Evolutionary conservation across 2,329 filamentous ascomycete genomes (phyloP).

Genomic region (Clonostachys chloroleuca): DNA sequence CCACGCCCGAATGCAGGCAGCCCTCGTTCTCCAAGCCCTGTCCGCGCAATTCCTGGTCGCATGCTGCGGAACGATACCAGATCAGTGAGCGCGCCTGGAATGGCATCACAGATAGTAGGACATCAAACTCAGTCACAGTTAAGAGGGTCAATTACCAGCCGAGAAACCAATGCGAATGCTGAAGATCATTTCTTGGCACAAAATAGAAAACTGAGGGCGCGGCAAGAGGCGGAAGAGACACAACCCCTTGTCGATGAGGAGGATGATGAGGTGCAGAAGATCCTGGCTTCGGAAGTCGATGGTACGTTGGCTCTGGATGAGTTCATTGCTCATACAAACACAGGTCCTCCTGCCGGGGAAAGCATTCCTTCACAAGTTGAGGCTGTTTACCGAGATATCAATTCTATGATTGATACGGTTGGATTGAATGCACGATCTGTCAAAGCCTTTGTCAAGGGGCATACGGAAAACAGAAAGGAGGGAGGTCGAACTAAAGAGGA

Average conservation of each 20-base stretch:
- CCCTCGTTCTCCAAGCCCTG: slow-evolving; percentile 69
- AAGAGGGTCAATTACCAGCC: slow-evolving; percentile 31
- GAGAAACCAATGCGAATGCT: slow-evolving; percentile 20
- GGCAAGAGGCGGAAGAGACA: slow-evolving; percentile 51
- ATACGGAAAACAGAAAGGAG: slow-evolving; percentile 50
- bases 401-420: slow-evolving; percentile 90
- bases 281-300: slow-evolving; percentile 56
- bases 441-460: slow-evolving; percentile 61
- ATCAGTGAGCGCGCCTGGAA: slow-evolving; percentile 57
- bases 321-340: slow-evolving; percentile 61
- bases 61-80: slow-evolving; percentile 44
- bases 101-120: slow-evolving; percentile 49
- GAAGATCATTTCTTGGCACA: slow-evolving; percentile 44
- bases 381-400: slow-evolving; percentile 73
- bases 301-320: slow-evolving; percentile 60
- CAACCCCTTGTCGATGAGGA: slow-evolving; percentile 62
- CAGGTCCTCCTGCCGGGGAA: slow-evolving; percentile 46
- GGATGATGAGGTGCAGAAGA: slow-evolving; percentile 61
- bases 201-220: slow-evolving; percentile 46
- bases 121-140: slow-evolving; percentile 25
- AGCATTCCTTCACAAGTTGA: slow-evolving; percentile 60
- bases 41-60: slow-evolving; percentile 53
- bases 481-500: slow-evolving; percentile 59
- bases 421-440: slow-evolving; percentile 77
- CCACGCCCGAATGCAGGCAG: slow-evolving; percentile 49